Percentiles rank a stretch among this genome's conserved stretches.
Conservation (phyloP, 106 monocot species). For the Xerophyta viscosa region DNA sequence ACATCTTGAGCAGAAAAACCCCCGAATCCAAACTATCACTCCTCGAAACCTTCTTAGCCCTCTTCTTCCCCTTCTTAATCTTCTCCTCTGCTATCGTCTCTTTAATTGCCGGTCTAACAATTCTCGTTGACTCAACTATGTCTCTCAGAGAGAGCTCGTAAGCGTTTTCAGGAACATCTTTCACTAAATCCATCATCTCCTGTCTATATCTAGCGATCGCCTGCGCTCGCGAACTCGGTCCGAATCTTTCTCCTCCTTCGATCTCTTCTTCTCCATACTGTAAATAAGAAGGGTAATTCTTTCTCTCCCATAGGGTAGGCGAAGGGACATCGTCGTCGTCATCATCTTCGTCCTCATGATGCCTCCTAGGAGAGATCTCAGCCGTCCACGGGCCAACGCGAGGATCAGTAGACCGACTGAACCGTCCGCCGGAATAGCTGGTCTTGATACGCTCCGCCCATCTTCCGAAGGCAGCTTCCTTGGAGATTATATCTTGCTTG, state of each 20-base stretch:
- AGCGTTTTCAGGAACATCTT: constrained; percentile 23
- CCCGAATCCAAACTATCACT: constrained; percentile 3
- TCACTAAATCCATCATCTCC: constrained; percentile 36
- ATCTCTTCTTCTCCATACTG: too few relatives aligned
- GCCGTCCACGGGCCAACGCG: constrained; percentile 10
- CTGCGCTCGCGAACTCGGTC: constrained; percentile 1
- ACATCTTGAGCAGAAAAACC: constrained; percentile 16
- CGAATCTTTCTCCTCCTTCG: too few relatives aligned
- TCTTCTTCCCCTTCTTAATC: constrained; percentile 3
- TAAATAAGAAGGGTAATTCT: too few relatives aligned
- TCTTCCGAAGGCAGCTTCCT: constrained; percentile 16
- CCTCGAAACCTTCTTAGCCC: constrained; percentile 2
- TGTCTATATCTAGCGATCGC: constrained; percentile 22
- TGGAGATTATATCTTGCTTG: background rate
- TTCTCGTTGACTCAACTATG: constrained; percentile 20
- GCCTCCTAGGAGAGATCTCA: background rate
- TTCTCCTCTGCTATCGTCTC: background rate
- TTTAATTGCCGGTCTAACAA: too few relatives aligned
- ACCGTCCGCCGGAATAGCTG: constrained; percentile 8
- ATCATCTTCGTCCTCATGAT: background rate
- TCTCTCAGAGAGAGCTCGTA: constrained; percentile 42
- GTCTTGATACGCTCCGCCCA: constrained; percentile 34
- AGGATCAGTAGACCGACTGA: constrained; percentile 3
- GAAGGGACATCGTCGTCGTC: background rate
- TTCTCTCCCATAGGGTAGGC: constrained; percentile 3